A percentile compares a stretch with the other conserved stretches of the same genome.
phyloP scores from a whole-genome alignment of 2,329 filamentous ascomycete species.

The Paecilomyces formosus region DNA sequence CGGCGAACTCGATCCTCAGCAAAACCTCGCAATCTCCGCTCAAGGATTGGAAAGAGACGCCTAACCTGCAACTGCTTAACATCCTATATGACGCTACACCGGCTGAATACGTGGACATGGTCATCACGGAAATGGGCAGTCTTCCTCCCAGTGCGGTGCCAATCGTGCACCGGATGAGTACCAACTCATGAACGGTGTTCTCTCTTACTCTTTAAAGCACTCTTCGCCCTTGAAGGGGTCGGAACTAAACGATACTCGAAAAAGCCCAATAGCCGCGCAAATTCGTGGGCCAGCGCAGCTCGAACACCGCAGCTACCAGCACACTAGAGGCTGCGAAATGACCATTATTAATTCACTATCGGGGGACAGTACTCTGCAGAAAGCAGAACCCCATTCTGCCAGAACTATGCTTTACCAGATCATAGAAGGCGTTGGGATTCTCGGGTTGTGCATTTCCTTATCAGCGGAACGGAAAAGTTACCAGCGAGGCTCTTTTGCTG shows the following conservation, averaged over 20 bases:
- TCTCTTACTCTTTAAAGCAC: neutral
- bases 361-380: neutral
- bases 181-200: constrained; percentile 23
- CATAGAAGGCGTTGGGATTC: neutral
- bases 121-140: constrained; percentile 85
- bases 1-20: constrained; percentile 5
- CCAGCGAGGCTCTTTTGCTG: neutral
- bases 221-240: neutral
- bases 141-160: constrained; percentile 81
- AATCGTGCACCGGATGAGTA: constrained; percentile 57
- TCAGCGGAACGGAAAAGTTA: constrained; percentile 6
- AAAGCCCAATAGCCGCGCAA: neutral
- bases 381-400: neutral
- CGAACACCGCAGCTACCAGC: neutral
- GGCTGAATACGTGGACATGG: constrained; percentile 75
- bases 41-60: constrained; percentile 50
- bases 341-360: neutral
- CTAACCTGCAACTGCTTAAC: constrained; percentile 57
- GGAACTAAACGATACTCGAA: neutral
- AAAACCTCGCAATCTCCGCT: constrained; percentile 29
- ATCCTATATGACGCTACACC: constrained; percentile 90
- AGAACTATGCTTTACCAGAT: neutral
- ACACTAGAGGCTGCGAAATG: neutral
- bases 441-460: neutral
- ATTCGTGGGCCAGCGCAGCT: neutral